These are phyloP conservation scores for Metschnikowia dekortorum DNA, from an alignment of 805 yeast genomes.

Conservation along the genomic window DNA sequence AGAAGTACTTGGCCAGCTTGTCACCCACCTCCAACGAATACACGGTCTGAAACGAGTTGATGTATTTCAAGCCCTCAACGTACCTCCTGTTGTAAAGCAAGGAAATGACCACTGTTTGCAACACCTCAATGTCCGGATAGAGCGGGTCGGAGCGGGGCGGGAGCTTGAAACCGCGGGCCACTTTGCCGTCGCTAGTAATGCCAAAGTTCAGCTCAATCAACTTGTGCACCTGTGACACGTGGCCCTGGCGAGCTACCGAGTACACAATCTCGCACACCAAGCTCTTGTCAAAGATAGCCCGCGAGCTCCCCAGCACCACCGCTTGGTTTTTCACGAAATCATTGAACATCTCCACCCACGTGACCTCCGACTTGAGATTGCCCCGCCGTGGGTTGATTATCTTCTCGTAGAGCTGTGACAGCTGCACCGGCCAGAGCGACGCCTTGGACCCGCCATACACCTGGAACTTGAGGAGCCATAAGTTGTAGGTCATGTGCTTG, in stretches of 20 bases:
- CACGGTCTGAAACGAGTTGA: conserved; percentile 32
- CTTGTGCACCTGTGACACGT: conserved; percentile 19
- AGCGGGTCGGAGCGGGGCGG: conserved; percentile 13
- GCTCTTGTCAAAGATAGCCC: conserved; percentile 17
- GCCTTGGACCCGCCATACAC: conserved; percentile 31
- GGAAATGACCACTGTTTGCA: conserved; percentile 30
- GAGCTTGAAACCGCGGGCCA: conserved; percentile 6
- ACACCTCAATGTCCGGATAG: conserved; percentile 22
- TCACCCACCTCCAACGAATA: conserved; percentile 22
- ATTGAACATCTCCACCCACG: conserved; percentile 21
- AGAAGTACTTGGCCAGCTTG: conserved; percentile 22
- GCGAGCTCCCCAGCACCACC: conserved; percentile 6
- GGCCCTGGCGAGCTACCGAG: conserved; percentile 28
- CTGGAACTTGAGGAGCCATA: conserved; percentile 36
- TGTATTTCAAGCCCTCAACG: conserved; percentile 29
- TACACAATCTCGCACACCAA: conserved; percentile 27
- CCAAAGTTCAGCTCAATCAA: conserved; percentile 32
- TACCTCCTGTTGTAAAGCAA: conserved; percentile 30
- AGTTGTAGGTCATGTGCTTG: conserved; percentile 23
- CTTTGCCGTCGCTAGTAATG: conserved; percentile 22
- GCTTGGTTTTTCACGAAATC: conserved; percentile 19
- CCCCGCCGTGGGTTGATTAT: conserved; percentile 20
- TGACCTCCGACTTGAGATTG: conserved; percentile 14
- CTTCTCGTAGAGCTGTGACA: conserved; percentile 18
- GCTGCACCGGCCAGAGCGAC: conserved; percentile 25